Percentiles rank a stretch among this genome's conserved stretches.
These are phyloP conservation scores for Dictyostelium firmibasis DNA, from an alignment of 78 protist genomes.

Conservation along the genomic window DNA sequence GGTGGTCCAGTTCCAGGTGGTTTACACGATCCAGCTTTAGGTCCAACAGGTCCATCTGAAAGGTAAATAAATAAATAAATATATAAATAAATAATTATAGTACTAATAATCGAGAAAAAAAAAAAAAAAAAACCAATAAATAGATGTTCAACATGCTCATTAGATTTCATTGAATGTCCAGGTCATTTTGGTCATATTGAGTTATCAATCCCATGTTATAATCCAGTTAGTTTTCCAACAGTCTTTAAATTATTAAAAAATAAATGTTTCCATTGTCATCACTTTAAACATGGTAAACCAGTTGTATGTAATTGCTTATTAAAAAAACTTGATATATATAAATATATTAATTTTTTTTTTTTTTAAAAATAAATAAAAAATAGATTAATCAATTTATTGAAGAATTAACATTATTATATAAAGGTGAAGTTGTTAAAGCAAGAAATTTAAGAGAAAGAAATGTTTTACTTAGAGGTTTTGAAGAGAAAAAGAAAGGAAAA, in stretches of 20 bases:
- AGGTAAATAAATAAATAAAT: not conserved
- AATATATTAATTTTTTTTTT: too few relatives aligned
- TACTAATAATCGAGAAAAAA: not conserved
- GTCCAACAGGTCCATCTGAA: constrained; percentile 87
- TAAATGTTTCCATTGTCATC: constrained; percentile 92
- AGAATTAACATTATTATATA: constrained; percentile 45
- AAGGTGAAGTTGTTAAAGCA: constrained; percentile 59
- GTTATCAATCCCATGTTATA: constrained; percentile 90
- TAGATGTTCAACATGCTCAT: constrained; percentile 91
- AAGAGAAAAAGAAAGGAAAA: not conserved
- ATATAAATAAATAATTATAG: not conserved
- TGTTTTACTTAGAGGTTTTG: not conserved
- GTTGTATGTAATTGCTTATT: constrained; percentile 6
- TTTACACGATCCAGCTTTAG: constrained; percentile 94
- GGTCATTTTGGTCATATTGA: constrained; percentile 98
- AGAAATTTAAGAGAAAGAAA: constrained; percentile 41
- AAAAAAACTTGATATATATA: too few relatives aligned
- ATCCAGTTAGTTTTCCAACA: constrained; percentile 87
- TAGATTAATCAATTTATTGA: constrained; percentile 32
- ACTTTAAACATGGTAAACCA: constrained; percentile 77
- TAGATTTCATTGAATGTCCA: constrained; percentile 90
- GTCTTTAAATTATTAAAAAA: constrained; percentile 82
- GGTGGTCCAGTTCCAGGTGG: constrained; percentile 86
- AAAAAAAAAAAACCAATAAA: not conserved
- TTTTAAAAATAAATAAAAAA: not conserved